Evolutionary conservation across 2,329 filamentous ascomycete species (phyloP), one percentile per base, ranked within the genome.

Genomic region (Nemania sp.): DNA sequence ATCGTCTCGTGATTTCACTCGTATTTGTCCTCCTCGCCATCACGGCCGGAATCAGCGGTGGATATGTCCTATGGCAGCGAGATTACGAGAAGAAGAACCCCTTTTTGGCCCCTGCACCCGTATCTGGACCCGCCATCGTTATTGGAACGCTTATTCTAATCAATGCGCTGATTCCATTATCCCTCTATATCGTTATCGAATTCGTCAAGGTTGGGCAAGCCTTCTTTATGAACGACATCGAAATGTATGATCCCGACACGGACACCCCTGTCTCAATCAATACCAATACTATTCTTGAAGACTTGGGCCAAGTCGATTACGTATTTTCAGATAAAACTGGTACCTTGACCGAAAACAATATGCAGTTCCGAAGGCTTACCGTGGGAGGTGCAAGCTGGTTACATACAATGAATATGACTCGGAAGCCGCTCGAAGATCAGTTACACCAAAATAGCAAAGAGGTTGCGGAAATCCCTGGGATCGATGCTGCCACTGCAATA

Each of bases 241-340:
- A 91, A 62, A 96, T 97, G 91, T 97, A 96, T 66, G 90, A 97
- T 64, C 83, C 86, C 50, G 83, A 83, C 36, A 88, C 88, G 2
- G 83, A 97, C 65, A 96, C 91, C 0, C 91, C 93, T 0, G 90
- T 94, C 63, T 86, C 90, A 61, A 91, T 91, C 61, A 90, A 93
- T 61, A 97, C 92, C 1, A 96, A 93, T 26, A 97, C 93, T 0
- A 97, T 97, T 66, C 86, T 97, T 57, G 92, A 97, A 67, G 93
- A 97, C 66, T 77, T 97, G 1, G 92, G 92, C 0, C 93, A 97
- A 73, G 84, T 97, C 54, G 89, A 80, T 60, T 94, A 95, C 66
- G 83, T 96, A 17, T 96, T 97, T 64, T 95, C 91, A 0, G 92
- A 97, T 70, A 97, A 97, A 75, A 97, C 92, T 0, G 92, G 92